Base-by-base conservation (phyloP, 148 eudicot species). In the Diospyros lotus region DNA sequence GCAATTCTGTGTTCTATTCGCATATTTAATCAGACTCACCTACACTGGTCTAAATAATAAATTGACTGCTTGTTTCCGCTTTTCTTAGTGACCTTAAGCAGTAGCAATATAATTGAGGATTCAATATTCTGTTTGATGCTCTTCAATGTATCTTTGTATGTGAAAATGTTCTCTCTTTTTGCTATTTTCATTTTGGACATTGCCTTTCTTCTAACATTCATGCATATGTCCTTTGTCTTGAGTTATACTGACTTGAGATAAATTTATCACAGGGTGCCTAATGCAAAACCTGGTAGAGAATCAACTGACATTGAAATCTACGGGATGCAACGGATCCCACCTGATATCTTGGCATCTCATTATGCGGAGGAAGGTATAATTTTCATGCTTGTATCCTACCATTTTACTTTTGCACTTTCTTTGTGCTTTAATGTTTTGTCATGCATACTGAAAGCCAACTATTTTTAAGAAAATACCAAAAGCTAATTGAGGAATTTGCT, bases 271-370 rank as follows among this genome's bases (percentile, higher is more conserved):
- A 95, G 98, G 89, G 98, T 95, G 66, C 97, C 98, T 48, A 95
- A 95, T 90, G 94, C 98, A 45, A 95, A 95, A 86, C 84, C 87
- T 6, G 97, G 84, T 13, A 83, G 98, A 80, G 98, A 92, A 72
- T 88, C 98, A 61, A 87, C 96, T 6, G 98, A 95, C 40, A 92
- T 95, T 72, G 98, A 95, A 78, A 89, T 95, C 58, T 94, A 92
- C 82, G 98, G 98, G 59, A 94, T 94, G 98, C 96, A 92, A 84
- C 96, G 97, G 53, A 90, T 94, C 71, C 98, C 64, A 5, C 64
- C 40, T 28, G 41, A 18, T 60, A 9, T 28, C 4, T 60, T 60
- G 15, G 64, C 15, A 18, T 3, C 41, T 61, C n/a, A 60, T 2
- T 10, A 60, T 60, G n/a, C 3, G 41, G 15, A 60, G 64, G 64